Evolutionary conservation across 202 grass and related monocot genomes (phyloP).

Genomic region (Hordeum pubiflorum): DNA sequence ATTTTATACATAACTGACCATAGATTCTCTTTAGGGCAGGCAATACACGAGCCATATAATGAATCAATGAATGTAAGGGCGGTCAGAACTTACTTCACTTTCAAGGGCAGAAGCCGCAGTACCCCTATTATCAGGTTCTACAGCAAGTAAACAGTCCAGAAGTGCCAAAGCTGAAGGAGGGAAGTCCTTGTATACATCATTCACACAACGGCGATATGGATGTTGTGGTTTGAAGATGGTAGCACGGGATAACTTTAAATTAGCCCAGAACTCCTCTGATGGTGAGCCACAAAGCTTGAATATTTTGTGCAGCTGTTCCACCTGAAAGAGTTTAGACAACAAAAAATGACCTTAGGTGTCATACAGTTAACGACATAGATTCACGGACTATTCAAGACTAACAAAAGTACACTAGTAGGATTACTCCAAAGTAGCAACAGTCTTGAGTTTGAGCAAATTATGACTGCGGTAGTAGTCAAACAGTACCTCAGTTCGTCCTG

Average conservation of each 20-base stretch:
- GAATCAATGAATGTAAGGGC: slow-evolving; percentile 22
- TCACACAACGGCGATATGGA: slow-evolving; percentile 53
- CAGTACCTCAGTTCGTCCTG: slow-evolving; percentile 88
- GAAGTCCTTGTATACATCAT: slow-evolving; percentile 72
- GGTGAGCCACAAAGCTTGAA: slow-evolving; percentile 91
- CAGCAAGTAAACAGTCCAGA: slow-evolving; percentile 75
- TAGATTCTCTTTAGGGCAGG: neutral
- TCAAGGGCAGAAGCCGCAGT: slow-evolving; percentile 73
- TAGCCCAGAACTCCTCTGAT: slow-evolving; percentile 79
- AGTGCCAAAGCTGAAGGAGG: slow-evolving; percentile 63
- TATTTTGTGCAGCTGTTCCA: slow-evolving; percentile 91
- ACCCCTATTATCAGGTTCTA: slow-evolving; percentile 80
- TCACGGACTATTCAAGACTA: neutral
- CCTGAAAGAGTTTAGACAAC: slow-evolving; percentile 33
- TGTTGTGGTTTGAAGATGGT: slow-evolving; percentile 87
- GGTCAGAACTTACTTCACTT: slow-evolving; percentile 60
- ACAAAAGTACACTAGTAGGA: neutral
- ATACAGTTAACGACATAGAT: neutral
- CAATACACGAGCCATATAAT: slow-evolving; percentile 19
- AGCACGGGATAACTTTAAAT: slow-evolving; percentile 63
- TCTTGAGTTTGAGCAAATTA: neutral
- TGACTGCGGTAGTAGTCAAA: slow-evolving; percentile 17
- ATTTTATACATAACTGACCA: neutral
- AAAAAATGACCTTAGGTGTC: neutral
- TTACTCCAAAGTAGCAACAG: slow-evolving; percentile 8